Conservation (phyloP, 345 rosid genomes). For the Rhodamnia argentea region DNA sequence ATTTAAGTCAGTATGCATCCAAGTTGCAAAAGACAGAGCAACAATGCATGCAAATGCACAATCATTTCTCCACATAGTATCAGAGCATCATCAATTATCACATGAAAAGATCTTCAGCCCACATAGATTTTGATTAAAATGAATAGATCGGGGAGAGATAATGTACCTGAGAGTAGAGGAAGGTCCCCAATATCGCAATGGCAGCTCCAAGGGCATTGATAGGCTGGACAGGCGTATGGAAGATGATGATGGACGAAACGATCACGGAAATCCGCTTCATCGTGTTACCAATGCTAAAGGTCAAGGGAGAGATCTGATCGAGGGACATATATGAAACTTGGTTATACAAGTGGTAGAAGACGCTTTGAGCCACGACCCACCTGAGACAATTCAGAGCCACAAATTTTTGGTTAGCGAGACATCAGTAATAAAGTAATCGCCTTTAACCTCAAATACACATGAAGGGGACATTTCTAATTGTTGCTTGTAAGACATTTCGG, state of each 20-base stretch:
- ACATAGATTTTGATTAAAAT: background rate
- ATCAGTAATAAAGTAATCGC: background rate
- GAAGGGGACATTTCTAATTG: background rate
- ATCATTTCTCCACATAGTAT: background rate
- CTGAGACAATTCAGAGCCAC: conserved; percentile 13
- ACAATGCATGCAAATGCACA: background rate
- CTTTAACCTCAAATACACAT: background rate
- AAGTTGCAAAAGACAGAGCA: background rate
- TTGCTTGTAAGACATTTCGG: background rate
- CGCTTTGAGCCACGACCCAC: conserved; percentile 45
- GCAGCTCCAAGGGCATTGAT: conserved; percentile 45
- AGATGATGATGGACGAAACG: conserved; percentile 37
- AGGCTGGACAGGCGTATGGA: conserved; percentile 39
- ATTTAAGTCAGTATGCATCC: background rate
- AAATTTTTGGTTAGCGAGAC: background rate
- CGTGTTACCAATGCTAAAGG: conserved; percentile 44
- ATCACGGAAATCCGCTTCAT: conserved; percentile 42
- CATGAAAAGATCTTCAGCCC: background rate
- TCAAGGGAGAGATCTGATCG: conserved; percentile 39
- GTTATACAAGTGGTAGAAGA: conserved; percentile 42
- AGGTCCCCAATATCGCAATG: conserved; percentile 38
- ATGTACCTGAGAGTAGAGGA: conserved; percentile 42
- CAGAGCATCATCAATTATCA: background rate
- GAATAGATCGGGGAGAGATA: background rate
- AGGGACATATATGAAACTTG: conserved; percentile 49